These are phyloP conservation scores for Cicer pinnatifidum DNA, from an alignment of 306 rosid genomes.

Conservation along the genomic window DNA sequence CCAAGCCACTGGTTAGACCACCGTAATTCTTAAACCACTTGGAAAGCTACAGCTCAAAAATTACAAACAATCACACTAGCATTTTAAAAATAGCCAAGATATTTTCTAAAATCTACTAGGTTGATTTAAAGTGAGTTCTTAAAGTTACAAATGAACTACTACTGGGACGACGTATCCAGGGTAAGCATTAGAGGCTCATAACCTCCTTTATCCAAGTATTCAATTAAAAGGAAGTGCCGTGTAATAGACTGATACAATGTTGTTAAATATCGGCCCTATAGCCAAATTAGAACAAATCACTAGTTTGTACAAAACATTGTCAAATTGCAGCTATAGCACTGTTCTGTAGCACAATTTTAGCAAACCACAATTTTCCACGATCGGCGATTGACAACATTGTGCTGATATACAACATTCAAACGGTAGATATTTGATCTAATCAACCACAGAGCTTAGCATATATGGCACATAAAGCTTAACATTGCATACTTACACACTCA, in stretches of 20 bases:
- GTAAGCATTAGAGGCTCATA: background rate
- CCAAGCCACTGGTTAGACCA: background rate
- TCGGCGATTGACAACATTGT: too few species aligned
- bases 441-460: background rate
- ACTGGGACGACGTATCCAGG: background rate
- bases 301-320: too few species aligned
- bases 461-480: background rate
- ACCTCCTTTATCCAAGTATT: background rate
- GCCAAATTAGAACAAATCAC: too few species aligned
- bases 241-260: background rate
- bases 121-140: constrained; percentile 10
- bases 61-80: constrained; percentile 27
- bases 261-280: too few species aligned
- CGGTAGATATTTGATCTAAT: background rate
- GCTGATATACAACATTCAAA: constrained; percentile 12
- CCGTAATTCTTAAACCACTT: constrained; percentile 4
- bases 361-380: too few species aligned
- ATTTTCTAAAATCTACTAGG: background rate
- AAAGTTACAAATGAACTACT: background rate
- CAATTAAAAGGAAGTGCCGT: constrained; percentile 17
- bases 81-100: constrained; percentile 2
- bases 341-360: too few species aligned
- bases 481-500: background rate
- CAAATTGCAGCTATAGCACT: too few species aligned
- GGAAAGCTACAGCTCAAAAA: constrained; percentile 21